phyloP scores from a whole-genome alignment of 78 protist species.

The Guillardia theta region DNA sequence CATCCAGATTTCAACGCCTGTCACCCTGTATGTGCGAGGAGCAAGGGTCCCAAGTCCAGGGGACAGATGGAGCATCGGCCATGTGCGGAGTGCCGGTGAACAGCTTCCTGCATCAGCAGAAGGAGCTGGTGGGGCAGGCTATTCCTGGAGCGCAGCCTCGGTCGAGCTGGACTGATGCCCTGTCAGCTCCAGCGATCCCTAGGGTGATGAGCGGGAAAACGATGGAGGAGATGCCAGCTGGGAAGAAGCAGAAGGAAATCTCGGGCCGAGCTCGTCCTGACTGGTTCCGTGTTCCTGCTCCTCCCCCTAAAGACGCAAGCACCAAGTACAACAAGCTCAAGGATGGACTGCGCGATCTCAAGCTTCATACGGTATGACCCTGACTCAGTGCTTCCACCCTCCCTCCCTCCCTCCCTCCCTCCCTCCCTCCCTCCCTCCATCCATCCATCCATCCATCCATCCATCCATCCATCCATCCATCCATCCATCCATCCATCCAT shows the following conservation, averaged over 20 bases:
- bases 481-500: no score
- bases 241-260: not conserved
- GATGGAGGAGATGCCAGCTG: not conserved
- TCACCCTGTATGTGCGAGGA: not conserved
- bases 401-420: no score
- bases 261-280: not conserved
- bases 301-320: not conserved
- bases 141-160: not conserved
- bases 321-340: not conserved
- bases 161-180: not conserved
- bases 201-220: not conserved
- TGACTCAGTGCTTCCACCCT: no score
- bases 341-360: not conserved
- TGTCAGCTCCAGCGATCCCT: not conserved
- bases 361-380: not conserved
- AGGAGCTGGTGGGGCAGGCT: not conserved
- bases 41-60: not conserved
- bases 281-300: conserved; percentile 31
- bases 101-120: not conserved
- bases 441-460: no score
- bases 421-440: no score
- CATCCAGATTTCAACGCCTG: not conserved
- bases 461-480: no score
- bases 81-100: not conserved
- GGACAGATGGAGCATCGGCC: not conserved